Conservation (phyloP, 345 rosid species). For the Acer negundo region DNA sequence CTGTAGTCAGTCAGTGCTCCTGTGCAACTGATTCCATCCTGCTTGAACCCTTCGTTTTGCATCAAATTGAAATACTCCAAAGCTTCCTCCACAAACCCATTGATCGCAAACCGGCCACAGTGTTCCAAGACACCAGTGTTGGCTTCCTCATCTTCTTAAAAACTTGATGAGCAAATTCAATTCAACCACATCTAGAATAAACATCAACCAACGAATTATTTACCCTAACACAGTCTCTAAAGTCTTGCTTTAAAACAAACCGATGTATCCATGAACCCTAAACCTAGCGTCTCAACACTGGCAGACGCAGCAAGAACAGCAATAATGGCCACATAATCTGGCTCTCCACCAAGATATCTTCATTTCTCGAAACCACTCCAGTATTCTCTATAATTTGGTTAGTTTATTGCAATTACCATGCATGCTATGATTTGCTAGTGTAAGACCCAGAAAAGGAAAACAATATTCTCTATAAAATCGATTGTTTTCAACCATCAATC, state of each 20-base stretch:
- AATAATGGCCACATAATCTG: constrained; percentile 60
- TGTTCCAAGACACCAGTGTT: constrained; percentile 79
- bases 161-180: constrained; percentile 59
- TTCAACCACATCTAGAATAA: constrained; percentile 77
- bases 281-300: constrained; percentile 53
- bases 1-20: constrained; percentile 76
- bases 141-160: constrained; percentile 59
- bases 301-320: constrained; percentile 69
- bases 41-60: constrained; percentile 60
- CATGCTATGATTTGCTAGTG: too few relatives aligned
- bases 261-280: constrained; percentile 61
- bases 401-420: too few relatives aligned
- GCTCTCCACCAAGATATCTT: constrained; percentile 46
- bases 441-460: too few relatives aligned
- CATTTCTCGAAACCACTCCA: constrained; percentile 68
- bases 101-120: constrained; percentile 59
- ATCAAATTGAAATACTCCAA: constrained; percentile 52
- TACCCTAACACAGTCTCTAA: constrained; percentile 46
- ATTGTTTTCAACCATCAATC: too few relatives aligned
- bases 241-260: constrained; percentile 43
- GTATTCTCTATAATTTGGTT: too few relatives aligned
- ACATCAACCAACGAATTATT: constrained; percentile 67
- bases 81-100: constrained; percentile 59
- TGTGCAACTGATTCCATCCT: constrained; percentile 70
- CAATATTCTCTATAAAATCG: too few relatives aligned